These are phyloP conservation scores for Mrakia frigida DNA, from an alignment of 768 basidiomycete species.

Conservation along the genomic window DNA sequence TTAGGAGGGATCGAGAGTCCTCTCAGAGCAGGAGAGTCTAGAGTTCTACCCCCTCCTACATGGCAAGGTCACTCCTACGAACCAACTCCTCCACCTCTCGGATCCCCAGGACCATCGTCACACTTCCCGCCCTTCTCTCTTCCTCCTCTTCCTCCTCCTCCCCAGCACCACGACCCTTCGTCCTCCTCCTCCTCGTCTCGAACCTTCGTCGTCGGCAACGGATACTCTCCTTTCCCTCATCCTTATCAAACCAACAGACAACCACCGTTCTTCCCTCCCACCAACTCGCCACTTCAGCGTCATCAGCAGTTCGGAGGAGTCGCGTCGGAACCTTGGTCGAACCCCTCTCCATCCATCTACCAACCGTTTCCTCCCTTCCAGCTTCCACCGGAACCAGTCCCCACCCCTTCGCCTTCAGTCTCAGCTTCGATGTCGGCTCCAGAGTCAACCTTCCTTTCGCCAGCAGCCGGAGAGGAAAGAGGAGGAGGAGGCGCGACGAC, in stretches of 20 bases:
- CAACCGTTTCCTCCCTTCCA: neutral
- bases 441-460: neutral
- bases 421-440: neutral
- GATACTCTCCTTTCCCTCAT: neutral
- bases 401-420: neutral
- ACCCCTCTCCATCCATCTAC: neutral
- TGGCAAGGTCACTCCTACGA: neutral
- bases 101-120: neutral
- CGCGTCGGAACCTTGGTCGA: neutral
- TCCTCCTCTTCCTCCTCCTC: neutral
- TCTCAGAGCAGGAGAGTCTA: neutral
- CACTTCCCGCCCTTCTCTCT: neutral
- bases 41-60: constrained; percentile 4
- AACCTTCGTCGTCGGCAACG: neutral
- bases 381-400: neutral
- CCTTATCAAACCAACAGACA: neutral
- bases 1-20: neutral
- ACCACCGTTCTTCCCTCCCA: neutral
- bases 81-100: neutral
- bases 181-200: neutral
- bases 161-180: neutral
- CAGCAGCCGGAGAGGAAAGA: neutral
- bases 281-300: neutral
- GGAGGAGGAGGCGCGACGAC: neutral
- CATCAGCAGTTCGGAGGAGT: neutral